phyloP scores from a whole-genome alignment of 1,284 basidiomycete species.

The Pterulicium gracile region DNA sequence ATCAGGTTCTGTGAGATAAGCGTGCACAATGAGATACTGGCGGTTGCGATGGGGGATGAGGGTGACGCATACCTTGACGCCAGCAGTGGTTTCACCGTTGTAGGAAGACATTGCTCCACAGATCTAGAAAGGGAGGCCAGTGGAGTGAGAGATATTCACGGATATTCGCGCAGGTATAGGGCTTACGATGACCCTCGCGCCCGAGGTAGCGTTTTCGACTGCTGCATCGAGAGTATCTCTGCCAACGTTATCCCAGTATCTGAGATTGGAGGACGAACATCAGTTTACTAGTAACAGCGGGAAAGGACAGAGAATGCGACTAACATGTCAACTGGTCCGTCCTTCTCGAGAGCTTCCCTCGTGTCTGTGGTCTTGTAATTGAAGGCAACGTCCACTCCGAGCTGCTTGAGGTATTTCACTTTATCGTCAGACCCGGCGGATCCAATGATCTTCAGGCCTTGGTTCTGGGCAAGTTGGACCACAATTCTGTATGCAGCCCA shows the following conservation, averaged over 20 bases:
- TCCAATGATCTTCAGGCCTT: conserved; percentile 60
- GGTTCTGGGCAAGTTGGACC: conserved; percentile 52
- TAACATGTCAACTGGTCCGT: conserved; percentile 46
- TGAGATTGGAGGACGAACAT: too few relatives aligned
- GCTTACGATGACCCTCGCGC: conserved; percentile 30
- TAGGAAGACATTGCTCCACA: conserved; percentile 17
- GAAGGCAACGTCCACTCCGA: conserved; percentile 63
- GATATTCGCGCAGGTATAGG: conserved; percentile 22
- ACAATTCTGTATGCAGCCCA: conserved; percentile 25
- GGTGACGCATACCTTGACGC: conserved; percentile 12
- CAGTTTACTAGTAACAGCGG: background rate
- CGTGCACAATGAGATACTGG: too few relatives aligned
- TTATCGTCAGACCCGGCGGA: conserved; percentile 67
- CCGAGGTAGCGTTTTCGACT: conserved; percentile 34
- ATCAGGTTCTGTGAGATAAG: conserved; percentile 9
- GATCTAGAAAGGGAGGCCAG: background rate
- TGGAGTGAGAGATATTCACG: conserved; percentile 8
- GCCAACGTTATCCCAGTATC: conserved; percentile 46
- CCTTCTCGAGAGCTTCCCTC: conserved; percentile 39
- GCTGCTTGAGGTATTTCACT: conserved; percentile 45
- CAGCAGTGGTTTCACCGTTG: conserved; percentile 14
- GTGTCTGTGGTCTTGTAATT: conserved; percentile 60
- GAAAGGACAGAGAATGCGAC: conserved; percentile 11
- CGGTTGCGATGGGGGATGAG: conserved; percentile 16
- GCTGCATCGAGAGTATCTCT: conserved; percentile 55